Evolutionary conservation across 768 basidiomycete species (phyloP).

Genomic region (Suillus americanus): DNA sequence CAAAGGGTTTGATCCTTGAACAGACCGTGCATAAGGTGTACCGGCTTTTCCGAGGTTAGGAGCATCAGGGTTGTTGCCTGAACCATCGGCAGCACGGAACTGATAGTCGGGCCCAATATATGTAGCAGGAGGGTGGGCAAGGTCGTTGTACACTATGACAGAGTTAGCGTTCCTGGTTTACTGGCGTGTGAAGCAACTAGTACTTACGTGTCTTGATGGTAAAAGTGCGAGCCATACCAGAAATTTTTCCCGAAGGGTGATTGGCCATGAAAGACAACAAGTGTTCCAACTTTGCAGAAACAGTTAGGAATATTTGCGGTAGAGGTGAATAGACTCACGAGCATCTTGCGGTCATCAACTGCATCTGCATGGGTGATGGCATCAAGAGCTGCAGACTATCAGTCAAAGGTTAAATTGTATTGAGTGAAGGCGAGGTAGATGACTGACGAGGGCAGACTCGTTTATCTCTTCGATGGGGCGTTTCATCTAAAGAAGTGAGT

Average conservation of each 20-base stretch:
- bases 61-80: slow-evolving; percentile 65
- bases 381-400: slow-evolving; percentile 62
- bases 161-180: background rate
- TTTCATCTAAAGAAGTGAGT: slow-evolving; percentile 20
- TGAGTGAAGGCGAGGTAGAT: background rate
- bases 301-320: background rate
- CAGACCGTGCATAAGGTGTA: slow-evolving; percentile 80
- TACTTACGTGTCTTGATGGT: slow-evolving; percentile 57
- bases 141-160: slow-evolving; percentile 72
- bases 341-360: slow-evolving; percentile 76
- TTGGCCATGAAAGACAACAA: slow-evolving; percentile 61
- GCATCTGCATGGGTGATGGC: slow-evolving; percentile 55
- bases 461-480: slow-evolving; percentile 31
- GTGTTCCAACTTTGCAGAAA: slow-evolving; percentile 60
- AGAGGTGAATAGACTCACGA: slow-evolving; percentile 42
- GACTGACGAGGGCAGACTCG: slow-evolving; percentile 27
- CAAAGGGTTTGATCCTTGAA: slow-evolving; percentile 65
- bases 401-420: background rate
- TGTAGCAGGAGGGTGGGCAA: slow-evolving; percentile 76
- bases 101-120: slow-evolving; percentile 60
- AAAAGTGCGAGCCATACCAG: slow-evolving; percentile 38
- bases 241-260: slow-evolving; percentile 46
- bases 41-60: slow-evolving; percentile 80
- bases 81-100: slow-evolving; percentile 77
- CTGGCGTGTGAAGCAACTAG: background rate